Evolutionary conservation across 176 grass and related monocot genomes (phyloP).

Genomic region (Aegilops bicornis): DNA sequence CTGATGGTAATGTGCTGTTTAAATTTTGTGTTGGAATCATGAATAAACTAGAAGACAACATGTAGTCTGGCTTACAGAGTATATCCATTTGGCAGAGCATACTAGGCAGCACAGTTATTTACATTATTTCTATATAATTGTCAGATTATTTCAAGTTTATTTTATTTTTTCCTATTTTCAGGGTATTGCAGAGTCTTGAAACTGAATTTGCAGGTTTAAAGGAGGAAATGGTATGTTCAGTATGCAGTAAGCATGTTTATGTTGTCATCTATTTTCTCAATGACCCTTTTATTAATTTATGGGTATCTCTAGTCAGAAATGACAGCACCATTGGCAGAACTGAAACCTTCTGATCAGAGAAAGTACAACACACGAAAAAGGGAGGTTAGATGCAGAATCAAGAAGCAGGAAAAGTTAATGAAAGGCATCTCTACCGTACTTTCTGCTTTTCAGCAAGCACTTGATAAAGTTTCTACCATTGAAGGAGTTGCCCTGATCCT

Average conservation of each 20-base stretch:
- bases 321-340: conserved; percentile 26
- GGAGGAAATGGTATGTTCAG: conserved; percentile 59
- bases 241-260: conserved; percentile 16
- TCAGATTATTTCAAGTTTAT: conserved; percentile 4
- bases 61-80: background rate
- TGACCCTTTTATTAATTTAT: background rate
- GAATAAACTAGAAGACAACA: background rate
- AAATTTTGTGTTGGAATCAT: background rate
- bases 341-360: conserved; percentile 67
- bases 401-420: conserved; percentile 92
- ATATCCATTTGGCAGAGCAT: conserved; percentile 2
- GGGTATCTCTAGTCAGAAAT: conserved; percentile 50
- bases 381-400: conserved; percentile 68
- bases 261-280: background rate
- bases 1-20: conserved; percentile 10
- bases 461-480: conserved; percentile 66
- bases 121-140: background rate
- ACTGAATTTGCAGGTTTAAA: conserved; percentile 77
- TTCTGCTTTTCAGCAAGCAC: conserved; percentile 70
- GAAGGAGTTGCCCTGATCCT: conserved; percentile 72
- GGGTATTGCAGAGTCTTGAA: conserved; percentile 84
- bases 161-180: conserved; percentile 31
- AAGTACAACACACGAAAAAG: conserved; percentile 74
- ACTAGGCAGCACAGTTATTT: background rate
- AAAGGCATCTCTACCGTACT: conserved; percentile 59